Evolutionary conservation across 2,329 filamentous ascomycete species (phyloP).

Genomic region (Colletotrichum ledebouriae): DNA sequence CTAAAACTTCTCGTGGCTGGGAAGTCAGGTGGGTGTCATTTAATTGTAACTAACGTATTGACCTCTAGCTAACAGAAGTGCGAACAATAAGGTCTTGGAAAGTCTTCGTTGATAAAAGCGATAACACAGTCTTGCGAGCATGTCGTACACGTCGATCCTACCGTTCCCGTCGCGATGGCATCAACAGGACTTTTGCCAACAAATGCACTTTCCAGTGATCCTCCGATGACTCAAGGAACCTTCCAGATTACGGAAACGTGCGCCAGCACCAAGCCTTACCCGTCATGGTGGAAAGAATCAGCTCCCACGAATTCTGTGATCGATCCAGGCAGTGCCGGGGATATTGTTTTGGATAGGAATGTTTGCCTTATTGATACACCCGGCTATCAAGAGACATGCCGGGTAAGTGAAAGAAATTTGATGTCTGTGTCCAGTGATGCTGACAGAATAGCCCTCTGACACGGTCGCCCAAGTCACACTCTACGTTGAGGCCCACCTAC

Average conservation of each 20-base stretch:
- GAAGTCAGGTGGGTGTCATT: constrained; percentile 69
- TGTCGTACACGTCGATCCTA: constrained; percentile 91
- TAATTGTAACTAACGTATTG: constrained; percentile 37
- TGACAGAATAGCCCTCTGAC: constrained; percentile 57
- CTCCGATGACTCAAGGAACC: constrained; percentile 22
- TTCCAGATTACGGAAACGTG: constrained; percentile 74
- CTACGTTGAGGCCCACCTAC: constrained; percentile 81
- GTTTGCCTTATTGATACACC: constrained; percentile 93
- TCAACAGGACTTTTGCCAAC: constrained; percentile 24
- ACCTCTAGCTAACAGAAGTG: constrained; percentile 35
- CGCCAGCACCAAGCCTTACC: constrained; percentile 87
- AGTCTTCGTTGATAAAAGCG: constrained; percentile 89
- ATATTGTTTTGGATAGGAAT: constrained; percentile 88
- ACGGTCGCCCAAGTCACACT: constrained; percentile 72
- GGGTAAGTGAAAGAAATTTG: constrained; percentile 56
- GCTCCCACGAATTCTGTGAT: constrained; percentile 72
- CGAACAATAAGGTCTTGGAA: constrained; percentile 76
- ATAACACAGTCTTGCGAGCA: constrained; percentile 90
- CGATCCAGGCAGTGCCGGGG: constrained; percentile 64
- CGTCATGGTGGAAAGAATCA: constrained; percentile 88
- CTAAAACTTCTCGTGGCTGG: constrained; percentile 92
- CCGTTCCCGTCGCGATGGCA: constrained; percentile 48
- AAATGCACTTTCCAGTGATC: constrained; percentile 4
- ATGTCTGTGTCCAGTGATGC: not conserved
- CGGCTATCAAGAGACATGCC: constrained; percentile 68